Evolutionary conservation across 192 early-diverging fungal species (phyloP), one percentile per base, ranked within the genome.

Genomic region (Phlyctochytrium planicorne): DNA sequence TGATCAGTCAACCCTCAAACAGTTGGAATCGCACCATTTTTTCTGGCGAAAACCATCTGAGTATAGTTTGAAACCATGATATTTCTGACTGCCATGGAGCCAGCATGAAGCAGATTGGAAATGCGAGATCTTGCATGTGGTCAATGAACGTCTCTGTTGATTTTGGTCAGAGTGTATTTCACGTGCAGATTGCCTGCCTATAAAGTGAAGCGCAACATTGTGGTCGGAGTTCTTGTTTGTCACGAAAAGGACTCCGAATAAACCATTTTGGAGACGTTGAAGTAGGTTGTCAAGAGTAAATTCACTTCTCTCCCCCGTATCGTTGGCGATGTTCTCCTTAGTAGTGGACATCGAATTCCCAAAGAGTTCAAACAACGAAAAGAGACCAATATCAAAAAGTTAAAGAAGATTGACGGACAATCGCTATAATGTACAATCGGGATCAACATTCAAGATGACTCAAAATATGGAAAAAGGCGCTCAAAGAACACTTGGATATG

Each of bases 171-270:
- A n/a, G n/a, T n/a, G n/a, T n/a, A n/a, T n/a, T n/a, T n/a, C n/a
- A n/a, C n/a, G n/a, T n/a, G n/a, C n/a, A n/a, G n/a, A n/a, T n/a
- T n/a, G n/a, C n/a, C n/a, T n/a, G n/a, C 68, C 68, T 3, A 70
- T 32, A 34, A 63, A 63, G 40, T 70, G 68, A 14, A 23, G n/a
- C 30, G 27, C 50, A 23, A 70, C 12, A 25, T 70, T 70, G 34
- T 70, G 68, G 32, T 70, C 68, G 20, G 68, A 50, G 47, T 70
- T 59, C 66, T 81, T 81, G 59, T 78, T 69, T 2, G 71, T 65
- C 24, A 81, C 55, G 66, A 81, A 78, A 0, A 81, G 68, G 24
- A 81, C 66, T 1, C 80, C 80, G 47, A 81, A 76, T 17, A 81
- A 61, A 2, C 68, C 76, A 2, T 81, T 57, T 30, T 71, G 47